A percentile compares a stretch with the other conserved stretches of the same genome.
These are phyloP conservation scores for Talaromyces trachyspermus DNA, from an alignment of 495 filamentous ascomycete species.

Conservation along the genomic window DNA sequence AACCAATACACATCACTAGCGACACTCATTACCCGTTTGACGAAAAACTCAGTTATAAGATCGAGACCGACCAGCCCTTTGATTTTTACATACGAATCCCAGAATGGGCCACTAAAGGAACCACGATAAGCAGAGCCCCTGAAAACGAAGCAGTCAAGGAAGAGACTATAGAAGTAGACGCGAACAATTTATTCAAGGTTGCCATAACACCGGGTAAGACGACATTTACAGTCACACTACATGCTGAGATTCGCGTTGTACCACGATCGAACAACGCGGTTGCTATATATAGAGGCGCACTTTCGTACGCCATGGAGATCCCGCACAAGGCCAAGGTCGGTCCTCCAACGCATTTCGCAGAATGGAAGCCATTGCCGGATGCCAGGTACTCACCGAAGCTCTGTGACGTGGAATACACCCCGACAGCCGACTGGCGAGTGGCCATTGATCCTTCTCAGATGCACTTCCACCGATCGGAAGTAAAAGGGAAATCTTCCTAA, in stretches of 20 bases:
- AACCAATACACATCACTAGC: conserved; percentile 16
- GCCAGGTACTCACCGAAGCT: conserved; percentile 3
- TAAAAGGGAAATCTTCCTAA: conserved; percentile 23
- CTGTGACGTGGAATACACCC: conserved; percentile 11
- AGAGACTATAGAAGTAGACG: conserved; percentile 4
- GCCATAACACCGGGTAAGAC: conserved; percentile 10
- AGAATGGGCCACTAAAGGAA: conserved; percentile 29
- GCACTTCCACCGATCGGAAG: conserved; percentile 6
- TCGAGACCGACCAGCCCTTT: conserved; percentile 30
- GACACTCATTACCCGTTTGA: conserved; percentile 50
- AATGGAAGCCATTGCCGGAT: conserved; percentile 5
- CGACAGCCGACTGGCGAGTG: conserved; percentile 11
- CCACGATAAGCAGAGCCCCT: conserved; percentile 9
- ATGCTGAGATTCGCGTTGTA: conserved; percentile 19
- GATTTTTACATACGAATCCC: conserved; percentile 45
- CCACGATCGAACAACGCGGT: conserved; percentile 45
- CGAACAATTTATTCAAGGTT: background rate
- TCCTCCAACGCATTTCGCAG: conserved; percentile 2
- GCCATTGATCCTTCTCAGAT: conserved; percentile 5
- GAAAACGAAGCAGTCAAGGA: conserved; percentile 10
- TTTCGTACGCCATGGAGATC: conserved; percentile 49
- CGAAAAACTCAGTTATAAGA: conserved; percentile 37
- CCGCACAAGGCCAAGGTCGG: conserved; percentile 18
- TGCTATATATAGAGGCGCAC: conserved; percentile 45
- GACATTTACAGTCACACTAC: conserved; percentile 18